Evolutionary conservation across 768 basidiomycete species (phyloP), one percentile per base, ranked within the genome.

Genomic region (Hortiboletus campestris): DNA sequence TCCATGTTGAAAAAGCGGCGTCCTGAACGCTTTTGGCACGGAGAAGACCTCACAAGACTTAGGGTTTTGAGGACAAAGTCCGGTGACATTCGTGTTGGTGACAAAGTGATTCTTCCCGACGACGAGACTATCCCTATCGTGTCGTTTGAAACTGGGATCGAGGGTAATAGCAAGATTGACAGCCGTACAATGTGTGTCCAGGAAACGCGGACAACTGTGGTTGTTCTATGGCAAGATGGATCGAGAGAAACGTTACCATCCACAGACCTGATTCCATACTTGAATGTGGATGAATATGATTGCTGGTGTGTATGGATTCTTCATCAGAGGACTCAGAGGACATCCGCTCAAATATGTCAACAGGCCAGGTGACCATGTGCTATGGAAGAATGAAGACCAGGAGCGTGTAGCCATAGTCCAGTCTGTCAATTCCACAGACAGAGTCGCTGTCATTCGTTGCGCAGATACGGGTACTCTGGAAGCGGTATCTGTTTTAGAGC

Each of bases 311-410:
- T 70, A 29, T 22, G 13, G 11, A 12, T 48, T 42, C 4, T 10
- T 54, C 45, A 9, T 43, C 19, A 29, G 42, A 19, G 11, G 13
- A 31, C 28, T 43, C n/a, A 29, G 42, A 19, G 11, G 11, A 31
- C 28, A 11, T 46, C 41, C 38, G 25, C 53, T 62, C 55, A 64
- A 29, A 54, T 48, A 49, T 49, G 13, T 59, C 35, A 49, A 19
- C 50, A 93, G 91, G 92, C 94, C 94, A 6, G 94, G 94, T 17
- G 93, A 98, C 65, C 85, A 91, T 70, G 88, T 95, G 14, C 62
- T 93, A 17, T 94, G 89, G 85, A 87, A 87, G 63, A 82, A 77
- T 34, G 94, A 94, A 72, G 84, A 84, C 49, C 76, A 76, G 60
- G 78, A 76, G 54, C 80, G 81, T 41, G 76, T 84, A 43, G 91